These are phyloP conservation scores for Reticulomyxa filosa DNA, from an alignment of 78 protist species.

Conservation along the genomic window DNA sequence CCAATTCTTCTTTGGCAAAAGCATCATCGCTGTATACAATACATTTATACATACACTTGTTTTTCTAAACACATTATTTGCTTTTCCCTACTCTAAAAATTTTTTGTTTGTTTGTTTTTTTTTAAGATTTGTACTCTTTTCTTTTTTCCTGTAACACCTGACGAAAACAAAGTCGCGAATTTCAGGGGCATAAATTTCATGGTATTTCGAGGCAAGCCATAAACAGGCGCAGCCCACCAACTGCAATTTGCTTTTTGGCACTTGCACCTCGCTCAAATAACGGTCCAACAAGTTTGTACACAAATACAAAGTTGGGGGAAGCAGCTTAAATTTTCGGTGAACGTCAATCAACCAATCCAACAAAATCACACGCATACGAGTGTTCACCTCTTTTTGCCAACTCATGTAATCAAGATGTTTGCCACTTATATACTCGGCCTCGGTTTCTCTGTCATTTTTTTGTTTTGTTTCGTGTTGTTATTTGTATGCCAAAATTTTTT, in stretches of 20 bases:
- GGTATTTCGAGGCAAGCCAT: conserved; percentile 85
- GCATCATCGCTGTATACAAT: no score
- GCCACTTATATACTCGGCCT: background rate
- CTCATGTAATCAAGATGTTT: conserved; percentile 2
- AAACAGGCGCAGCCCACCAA: conserved; percentile 80
- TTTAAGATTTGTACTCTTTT: no score
- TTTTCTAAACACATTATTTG: no score
- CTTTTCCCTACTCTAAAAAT: no score
- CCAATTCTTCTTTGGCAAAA: no score
- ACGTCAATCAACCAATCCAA: conserved; percentile 67
- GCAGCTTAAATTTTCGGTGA: conserved; percentile 32
- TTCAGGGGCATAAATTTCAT: conserved; percentile 84
- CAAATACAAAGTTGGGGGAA: conserved; percentile 29
- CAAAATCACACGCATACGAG: conserved; percentile 46
- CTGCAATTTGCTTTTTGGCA: conserved; percentile 49
- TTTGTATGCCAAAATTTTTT: background rate
- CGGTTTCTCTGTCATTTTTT: background rate
- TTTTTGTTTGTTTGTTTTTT: no score
- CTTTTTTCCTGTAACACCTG: no score
- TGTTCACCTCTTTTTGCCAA: conserved; percentile 35
- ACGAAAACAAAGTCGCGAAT: background rate
- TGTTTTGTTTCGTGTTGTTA: background rate
- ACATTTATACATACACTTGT: no score
- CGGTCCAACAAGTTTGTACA: conserved; percentile 73
- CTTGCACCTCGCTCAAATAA: conserved; percentile 30